Conservation (phyloP, 2,329 filamentous ascomycete species). For the Acephala macrosclerotiorum region DNA sequence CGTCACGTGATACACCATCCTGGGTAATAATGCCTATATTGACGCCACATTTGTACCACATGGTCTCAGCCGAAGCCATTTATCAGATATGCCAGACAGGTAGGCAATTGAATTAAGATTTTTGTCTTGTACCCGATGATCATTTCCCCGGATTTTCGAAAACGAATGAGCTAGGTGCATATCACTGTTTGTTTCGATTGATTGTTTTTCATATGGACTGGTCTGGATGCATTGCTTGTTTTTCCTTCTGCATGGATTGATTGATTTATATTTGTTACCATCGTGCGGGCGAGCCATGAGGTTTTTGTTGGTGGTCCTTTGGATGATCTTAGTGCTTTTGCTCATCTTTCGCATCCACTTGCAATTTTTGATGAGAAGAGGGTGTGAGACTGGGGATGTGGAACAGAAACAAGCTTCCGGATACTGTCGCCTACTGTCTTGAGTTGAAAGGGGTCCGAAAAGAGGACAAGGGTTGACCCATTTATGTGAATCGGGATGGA, state of each 20-base stretch:
- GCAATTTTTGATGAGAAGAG: neutral
- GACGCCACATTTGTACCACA: neutral
- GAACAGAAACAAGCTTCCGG: neutral
- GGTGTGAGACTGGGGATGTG: neutral
- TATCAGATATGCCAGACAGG: conserved; percentile 4
- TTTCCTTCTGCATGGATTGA: neutral
- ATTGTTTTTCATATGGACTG: neutral
- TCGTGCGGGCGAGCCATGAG: neutral
- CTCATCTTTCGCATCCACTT: neutral
- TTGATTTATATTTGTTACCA: neutral
- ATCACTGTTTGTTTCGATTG: neutral
- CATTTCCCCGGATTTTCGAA: neutral
- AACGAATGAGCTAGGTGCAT: neutral
- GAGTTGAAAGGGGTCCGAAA: neutral
- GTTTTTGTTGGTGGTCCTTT: neutral
- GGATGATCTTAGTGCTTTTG: neutral
- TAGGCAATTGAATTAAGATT: neutral
- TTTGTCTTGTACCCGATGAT: neutral
- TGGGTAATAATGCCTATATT: conserved; percentile 1
- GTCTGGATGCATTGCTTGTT: conserved; percentile 4
- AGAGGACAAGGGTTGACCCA: neutral
- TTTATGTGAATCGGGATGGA: neutral
- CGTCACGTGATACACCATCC: neutral
- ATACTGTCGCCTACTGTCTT: neutral
- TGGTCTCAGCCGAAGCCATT: conserved; percentile 5